Evolutionary conservation across 1,284 basidiomycete genomes (phyloP), one percentile per base, ranked within the genome.

Genomic region (Cystobasidium slooffiae): DNA sequence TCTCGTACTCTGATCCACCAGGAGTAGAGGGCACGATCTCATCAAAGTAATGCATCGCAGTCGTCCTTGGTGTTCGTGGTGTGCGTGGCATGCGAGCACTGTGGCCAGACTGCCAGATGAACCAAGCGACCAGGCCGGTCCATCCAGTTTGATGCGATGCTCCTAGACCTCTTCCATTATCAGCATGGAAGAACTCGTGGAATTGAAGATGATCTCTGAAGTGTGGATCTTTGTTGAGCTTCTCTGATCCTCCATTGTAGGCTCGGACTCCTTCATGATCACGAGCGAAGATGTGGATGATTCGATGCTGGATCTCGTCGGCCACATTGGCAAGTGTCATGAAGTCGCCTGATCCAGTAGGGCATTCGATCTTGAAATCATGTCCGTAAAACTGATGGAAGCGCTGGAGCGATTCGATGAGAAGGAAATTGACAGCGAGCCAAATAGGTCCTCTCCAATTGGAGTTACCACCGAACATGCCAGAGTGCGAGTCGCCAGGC

Each of bases 381-480:
- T 93, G 89, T 8, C 94, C 94, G 79, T 95, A 96, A 83, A 94
- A 97, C 82, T 97, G 94, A 84, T 98, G 92, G 87, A 98, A 98
- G 41, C 96, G 87, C 84, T 98, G 96, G 72, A 98, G 85, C 80
- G 89, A 92, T 84, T 97, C 94, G 77, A 84, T 81, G 74, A 97
- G 86, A 74, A 99, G 82, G 85, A 97, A 97, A 84, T 96, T 97
- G 76, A 93, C 92, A 4, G 95, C 93, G 63, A 97, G 88, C 96
- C 95, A 87, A 78, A 87, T 85, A n/a, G 86, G 86, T n/a, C 86
- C 86, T 81, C 95, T 87, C 95, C 95, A 97, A 82, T 99, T 97
- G 22, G 92, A 94, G 83, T 98, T 98, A 43, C 95, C 95, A 70
- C 97, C 96, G 82, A 98, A 98, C 96, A 99, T 99, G 74, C 94